A percentile compares a stretch with the other conserved stretches of the same genome.
Conservation (phyloP, 805 yeast genomes). For the Kodamaea laetipori region DNA sequence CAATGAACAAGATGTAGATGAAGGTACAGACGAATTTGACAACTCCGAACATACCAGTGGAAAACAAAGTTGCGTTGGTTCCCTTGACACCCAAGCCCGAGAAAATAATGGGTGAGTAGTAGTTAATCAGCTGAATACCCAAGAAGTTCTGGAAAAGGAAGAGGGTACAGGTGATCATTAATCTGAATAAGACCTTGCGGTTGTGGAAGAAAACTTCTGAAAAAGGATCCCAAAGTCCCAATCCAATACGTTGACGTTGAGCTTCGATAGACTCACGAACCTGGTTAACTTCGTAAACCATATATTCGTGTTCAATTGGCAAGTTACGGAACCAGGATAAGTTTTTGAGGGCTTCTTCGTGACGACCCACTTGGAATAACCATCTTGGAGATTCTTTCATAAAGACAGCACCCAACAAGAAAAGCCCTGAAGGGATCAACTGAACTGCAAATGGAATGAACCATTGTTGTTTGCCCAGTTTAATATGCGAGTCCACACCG, state of each 20-base stretch:
- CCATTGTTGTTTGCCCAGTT: slow-evolving; percentile 34
- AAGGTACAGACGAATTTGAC: slow-evolving; percentile 39
- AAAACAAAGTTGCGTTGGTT: slow-evolving; percentile 37
- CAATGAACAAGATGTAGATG: slow-evolving; percentile 36
- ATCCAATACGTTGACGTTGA: slow-evolving; percentile 32
- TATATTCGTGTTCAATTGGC: slow-evolving; percentile 37
- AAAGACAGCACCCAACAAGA: slow-evolving; percentile 32
- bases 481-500: slow-evolving; percentile 32
- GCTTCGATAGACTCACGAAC: slow-evolving; percentile 34
- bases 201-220: slow-evolving; percentile 32
- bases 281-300: slow-evolving; percentile 38
- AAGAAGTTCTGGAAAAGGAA: slow-evolving; percentile 42
- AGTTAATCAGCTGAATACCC: slow-evolving; percentile 43
- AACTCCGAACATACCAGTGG: slow-evolving; percentile 44
- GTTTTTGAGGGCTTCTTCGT: slow-evolving; percentile 36
- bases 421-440: slow-evolving; percentile 39
- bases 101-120: slow-evolving; percentile 40
- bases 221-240: slow-evolving; percentile 38
- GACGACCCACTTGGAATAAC: slow-evolving; percentile 32
- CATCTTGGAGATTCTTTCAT: slow-evolving; percentile 42
- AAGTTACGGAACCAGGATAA: slow-evolving; percentile 38
- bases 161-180: slow-evolving; percentile 34
- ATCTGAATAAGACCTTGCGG: slow-evolving; percentile 28
- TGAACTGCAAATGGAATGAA: slow-evolving; percentile 43
- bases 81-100: slow-evolving; percentile 40